phyloP scores from a whole-genome alignment of 371 early-diverging fungal genomes.

The Fennellomyces sp. region DNA sequence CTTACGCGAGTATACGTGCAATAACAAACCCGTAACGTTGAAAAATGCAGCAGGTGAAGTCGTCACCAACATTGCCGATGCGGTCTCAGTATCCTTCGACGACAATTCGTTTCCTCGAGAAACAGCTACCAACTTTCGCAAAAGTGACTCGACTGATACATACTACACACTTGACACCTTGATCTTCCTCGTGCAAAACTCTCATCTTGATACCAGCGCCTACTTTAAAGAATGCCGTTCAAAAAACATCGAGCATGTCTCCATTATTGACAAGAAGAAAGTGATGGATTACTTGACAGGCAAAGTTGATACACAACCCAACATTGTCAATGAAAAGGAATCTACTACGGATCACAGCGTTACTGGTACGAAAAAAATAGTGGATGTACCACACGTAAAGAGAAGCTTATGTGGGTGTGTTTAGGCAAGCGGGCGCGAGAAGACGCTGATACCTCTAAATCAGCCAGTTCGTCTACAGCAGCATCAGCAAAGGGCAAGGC shows the following conservation, averaged over 20 bases:
- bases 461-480: background rate
- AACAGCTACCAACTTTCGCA: slow-evolving; percentile 62
- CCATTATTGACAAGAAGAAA: slow-evolving; percentile 71
- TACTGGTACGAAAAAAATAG: too few relatives aligned
- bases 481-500: background rate
- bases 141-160: slow-evolving; percentile 50
- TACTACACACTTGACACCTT: slow-evolving; percentile 77
- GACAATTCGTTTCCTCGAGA: slow-evolving; percentile 58
- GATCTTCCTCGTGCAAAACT: slow-evolving; percentile 71
- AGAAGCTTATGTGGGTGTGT: too few relatives aligned
- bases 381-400: too few relatives aligned
- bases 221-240: slow-evolving; percentile 72
- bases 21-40: slow-evolving; percentile 55
- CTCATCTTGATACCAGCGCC: slow-evolving; percentile 66
- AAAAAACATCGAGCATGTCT: slow-evolving; percentile 67
- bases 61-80: slow-evolving; percentile 58
- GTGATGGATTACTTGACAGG: slow-evolving; percentile 80
- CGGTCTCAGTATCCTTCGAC: slow-evolving; percentile 58
- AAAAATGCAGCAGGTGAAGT: slow-evolving; percentile 44
- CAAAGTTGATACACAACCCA: slow-evolving; percentile 55
- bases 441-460: slow-evolving; percentile 25
- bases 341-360: background rate
- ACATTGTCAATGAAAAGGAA: slow-evolving; percentile 24
- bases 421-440: slow-evolving; percentile 42
- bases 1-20: slow-evolving; percentile 64